phyloP scores from a whole-genome alignment of 768 basidiomycete genomes.

The Phallus indusiatus region DNA sequence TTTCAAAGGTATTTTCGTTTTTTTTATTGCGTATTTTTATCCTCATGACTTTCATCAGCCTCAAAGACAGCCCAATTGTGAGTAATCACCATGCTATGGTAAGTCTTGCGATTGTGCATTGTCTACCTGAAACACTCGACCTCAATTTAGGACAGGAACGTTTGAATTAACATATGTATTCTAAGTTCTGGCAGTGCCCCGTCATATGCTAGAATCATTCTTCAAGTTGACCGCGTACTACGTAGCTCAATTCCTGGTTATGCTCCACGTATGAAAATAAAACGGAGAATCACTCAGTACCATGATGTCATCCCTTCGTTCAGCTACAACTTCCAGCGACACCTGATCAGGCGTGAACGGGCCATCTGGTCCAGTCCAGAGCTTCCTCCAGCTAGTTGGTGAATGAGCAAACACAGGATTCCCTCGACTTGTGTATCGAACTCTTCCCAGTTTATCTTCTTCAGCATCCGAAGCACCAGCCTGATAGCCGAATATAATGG shows the following conservation, averaged over 20 bases:
- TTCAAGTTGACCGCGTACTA: too few species aligned
- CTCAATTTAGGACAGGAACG: too few species aligned
- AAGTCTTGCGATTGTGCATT: too few species aligned
- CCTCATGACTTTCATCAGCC: too few species aligned
- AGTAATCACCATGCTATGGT: too few species aligned
- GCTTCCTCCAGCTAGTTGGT: constrained; percentile 26
- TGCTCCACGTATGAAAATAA: neutral
- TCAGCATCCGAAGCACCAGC: constrained; percentile 3
- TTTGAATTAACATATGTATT: too few species aligned
- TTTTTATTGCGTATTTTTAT: too few species aligned
- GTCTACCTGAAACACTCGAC: too few species aligned
- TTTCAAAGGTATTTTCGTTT: too few species aligned
- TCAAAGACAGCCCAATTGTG: too few species aligned
- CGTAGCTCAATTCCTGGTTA: neutral
- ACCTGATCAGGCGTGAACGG: constrained; percentile 5
- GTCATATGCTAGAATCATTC: too few species aligned
- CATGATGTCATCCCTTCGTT: neutral
- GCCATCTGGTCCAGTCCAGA: constrained; percentile 25
- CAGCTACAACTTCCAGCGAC: neutral
- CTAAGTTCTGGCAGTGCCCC: too few species aligned
- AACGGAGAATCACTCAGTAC: neutral
- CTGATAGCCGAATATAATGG: constrained; percentile 14
- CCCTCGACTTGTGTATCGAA: neutral
- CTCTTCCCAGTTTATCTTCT: neutral
- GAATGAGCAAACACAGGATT: constrained; percentile 18